These are phyloP conservation scores for Monilinia vaccinii-corymbosi DNA, from an alignment of 2,329 filamentous ascomycete genomes.

Conservation along the genomic window DNA sequence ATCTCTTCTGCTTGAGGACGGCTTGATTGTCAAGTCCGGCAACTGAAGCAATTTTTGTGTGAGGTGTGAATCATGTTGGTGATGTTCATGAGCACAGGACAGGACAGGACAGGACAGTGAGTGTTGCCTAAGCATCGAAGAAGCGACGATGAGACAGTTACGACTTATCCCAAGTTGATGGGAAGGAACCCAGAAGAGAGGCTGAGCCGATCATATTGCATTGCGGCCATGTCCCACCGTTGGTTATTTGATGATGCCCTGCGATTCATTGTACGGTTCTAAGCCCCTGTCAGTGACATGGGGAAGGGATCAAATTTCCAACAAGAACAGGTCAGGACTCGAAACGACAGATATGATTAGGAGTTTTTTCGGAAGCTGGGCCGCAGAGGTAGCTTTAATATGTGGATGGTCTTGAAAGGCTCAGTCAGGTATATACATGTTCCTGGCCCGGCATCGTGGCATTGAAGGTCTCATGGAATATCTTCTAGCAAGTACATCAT, in stretches of 20 bases:
- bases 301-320: background rate
- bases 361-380: background rate
- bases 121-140: background rate
- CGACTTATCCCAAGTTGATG: background rate
- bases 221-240: background rate
- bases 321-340: background rate
- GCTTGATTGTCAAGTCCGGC: background rate
- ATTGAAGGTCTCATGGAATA: background rate
- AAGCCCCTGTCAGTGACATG: background rate
- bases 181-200: background rate
- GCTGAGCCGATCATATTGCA: background rate
- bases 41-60: background rate
- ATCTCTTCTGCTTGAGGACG: background rate
- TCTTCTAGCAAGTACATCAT: background rate
- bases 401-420: background rate
- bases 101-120: too few species aligned
- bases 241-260: background rate
- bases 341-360: background rate
- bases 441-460: background rate
- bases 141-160: background rate
- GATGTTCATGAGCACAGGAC: too few species aligned
- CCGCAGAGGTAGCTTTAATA: background rate
- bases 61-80: background rate
- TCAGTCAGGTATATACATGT: constrained; percentile 3
- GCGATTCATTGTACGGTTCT: background rate